Evolutionary conservation across 2,329 filamentous ascomycete genomes (phyloP).

Genomic region (Fusarium agapanthi): DNA sequence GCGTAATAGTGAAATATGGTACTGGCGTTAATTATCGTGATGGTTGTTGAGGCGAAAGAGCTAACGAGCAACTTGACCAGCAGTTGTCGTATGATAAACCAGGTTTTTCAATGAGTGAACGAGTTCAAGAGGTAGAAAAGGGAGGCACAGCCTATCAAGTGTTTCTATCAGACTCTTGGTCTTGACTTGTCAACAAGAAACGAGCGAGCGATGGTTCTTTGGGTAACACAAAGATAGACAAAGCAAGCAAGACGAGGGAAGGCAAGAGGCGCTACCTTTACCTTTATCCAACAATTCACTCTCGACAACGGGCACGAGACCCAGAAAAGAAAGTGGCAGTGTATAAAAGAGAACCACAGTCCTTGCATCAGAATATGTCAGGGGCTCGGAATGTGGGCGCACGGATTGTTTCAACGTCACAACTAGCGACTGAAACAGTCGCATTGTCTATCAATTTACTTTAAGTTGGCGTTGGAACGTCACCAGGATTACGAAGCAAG

Average conservation of each 20-base stretch:
- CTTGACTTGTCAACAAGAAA: slow-evolving; percentile 10
- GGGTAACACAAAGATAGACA: slow-evolving; percentile 14
- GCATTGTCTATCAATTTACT: slow-evolving; percentile 11
- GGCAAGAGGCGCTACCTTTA: neutral
- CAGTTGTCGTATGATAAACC: slow-evolving; percentile 19
- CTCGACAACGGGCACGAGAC: neutral
- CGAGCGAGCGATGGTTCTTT: slow-evolving; percentile 23
- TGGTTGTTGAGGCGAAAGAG: neutral
- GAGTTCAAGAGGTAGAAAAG: slow-evolving; percentile 5
- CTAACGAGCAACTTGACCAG: slow-evolving; percentile 38
- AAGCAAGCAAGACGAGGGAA: neutral
- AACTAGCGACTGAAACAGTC: slow-evolving; percentile 39
- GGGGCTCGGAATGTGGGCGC: slow-evolving; percentile 30
- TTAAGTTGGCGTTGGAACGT: slow-evolving; percentile 1
- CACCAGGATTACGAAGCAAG: slow-evolving; percentile 14
- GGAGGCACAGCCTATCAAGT: slow-evolving; percentile 39
- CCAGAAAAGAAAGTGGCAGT: slow-evolving; percentile 3
- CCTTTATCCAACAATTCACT: slow-evolving; percentile 19
- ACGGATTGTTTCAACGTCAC: slow-evolving; percentile 39
- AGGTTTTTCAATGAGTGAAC: slow-evolving; percentile 18
- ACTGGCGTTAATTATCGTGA: neutral
- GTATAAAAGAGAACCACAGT: slow-evolving; percentile 2
- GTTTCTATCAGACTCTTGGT: slow-evolving; percentile 17
- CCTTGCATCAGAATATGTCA: slow-evolving; percentile 30
- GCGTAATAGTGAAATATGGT: neutral